phyloP scores from a whole-genome alignment of 768 basidiomycete species.

The Suillus alpinus region DNA sequence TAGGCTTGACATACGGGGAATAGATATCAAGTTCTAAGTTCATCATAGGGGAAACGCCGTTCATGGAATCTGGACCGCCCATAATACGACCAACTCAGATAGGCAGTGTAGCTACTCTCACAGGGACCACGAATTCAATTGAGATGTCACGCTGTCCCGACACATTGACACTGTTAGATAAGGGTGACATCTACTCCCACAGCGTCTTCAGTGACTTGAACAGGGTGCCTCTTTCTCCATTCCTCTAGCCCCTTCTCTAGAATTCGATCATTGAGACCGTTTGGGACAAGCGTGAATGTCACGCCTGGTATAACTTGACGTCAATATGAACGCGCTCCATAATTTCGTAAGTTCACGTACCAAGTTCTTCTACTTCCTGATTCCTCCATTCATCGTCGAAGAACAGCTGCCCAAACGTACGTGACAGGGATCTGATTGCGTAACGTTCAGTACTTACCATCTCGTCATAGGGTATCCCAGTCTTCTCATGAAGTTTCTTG shows the following conservation, averaged over 20 bases:
- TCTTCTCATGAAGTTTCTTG: conserved; percentile 65
- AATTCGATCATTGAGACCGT: conserved; percentile 55
- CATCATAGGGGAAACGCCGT: neutral
- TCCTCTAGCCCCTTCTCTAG: conserved; percentile 70
- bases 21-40: neutral
- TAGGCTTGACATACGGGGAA: neutral
- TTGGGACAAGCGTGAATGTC: conserved; percentile 70
- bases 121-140: neutral
- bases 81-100: neutral
- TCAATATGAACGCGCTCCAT: neutral
- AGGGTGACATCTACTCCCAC: neutral
- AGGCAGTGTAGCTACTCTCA: neutral
- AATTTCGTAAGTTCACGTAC: conserved; percentile 27
- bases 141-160: neutral
- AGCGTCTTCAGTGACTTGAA: neutral
- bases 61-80: neutral
- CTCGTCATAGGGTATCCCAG: conserved; percentile 73
- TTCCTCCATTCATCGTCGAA: conserved; percentile 69
- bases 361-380: conserved; percentile 56
- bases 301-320: conserved; percentile 49
- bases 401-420: conserved; percentile 41
- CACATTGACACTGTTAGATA: neutral
- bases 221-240: conserved; percentile 58
- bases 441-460: conserved; percentile 50
- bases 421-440: neutral